Conservation (phyloP, 2,329 filamentous ascomycete genomes). For the Tetracladium maxilliforme region DNA sequence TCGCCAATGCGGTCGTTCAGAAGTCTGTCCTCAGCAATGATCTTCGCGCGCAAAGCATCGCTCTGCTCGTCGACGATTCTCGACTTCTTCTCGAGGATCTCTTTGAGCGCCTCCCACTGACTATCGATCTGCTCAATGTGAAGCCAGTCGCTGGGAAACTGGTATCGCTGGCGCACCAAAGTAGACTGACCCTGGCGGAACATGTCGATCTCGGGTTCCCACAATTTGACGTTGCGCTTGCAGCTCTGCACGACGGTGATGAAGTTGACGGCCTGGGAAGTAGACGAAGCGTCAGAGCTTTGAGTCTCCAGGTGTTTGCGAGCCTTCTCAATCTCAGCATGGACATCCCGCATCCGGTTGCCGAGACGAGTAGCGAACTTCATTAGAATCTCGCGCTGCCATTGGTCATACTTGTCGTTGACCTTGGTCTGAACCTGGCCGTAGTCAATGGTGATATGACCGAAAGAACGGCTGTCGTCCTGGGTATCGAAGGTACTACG, state of each 20-base stretch:
- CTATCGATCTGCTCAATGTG: constrained; percentile 93
- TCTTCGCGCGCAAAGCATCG: constrained; percentile 88
- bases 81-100: constrained; percentile 80
- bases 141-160: constrained; percentile 88
- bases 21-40: constrained; percentile 82
- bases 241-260: constrained; percentile 96
- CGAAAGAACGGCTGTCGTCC: constrained; percentile 83
- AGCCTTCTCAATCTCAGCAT: constrained; percentile 81
- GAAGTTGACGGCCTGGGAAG: constrained; percentile 92
- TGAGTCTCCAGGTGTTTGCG: constrained; percentile 83
- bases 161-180: constrained; percentile 79
- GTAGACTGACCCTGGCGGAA: constrained; percentile 95
- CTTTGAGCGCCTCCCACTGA: constrained; percentile 87
- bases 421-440: constrained; percentile 98
- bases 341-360: constrained; percentile 81
- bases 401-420: constrained; percentile 98
- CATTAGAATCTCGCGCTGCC: constrained; percentile 92
- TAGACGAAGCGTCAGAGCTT: constrained; percentile 85
- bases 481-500: constrained; percentile 95
- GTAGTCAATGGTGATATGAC: constrained; percentile 90
- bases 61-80: constrained; percentile 96
- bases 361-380: constrained; percentile 88
- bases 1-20: constrained; percentile 80
- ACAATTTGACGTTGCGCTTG: constrained; percentile 82
- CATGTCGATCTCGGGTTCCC: constrained; percentile 90